These are phyloP conservation scores for Meyerozyma elateridarum DNA, from an alignment of 1,139 yeast species.

Conservation along the genomic window DNA sequence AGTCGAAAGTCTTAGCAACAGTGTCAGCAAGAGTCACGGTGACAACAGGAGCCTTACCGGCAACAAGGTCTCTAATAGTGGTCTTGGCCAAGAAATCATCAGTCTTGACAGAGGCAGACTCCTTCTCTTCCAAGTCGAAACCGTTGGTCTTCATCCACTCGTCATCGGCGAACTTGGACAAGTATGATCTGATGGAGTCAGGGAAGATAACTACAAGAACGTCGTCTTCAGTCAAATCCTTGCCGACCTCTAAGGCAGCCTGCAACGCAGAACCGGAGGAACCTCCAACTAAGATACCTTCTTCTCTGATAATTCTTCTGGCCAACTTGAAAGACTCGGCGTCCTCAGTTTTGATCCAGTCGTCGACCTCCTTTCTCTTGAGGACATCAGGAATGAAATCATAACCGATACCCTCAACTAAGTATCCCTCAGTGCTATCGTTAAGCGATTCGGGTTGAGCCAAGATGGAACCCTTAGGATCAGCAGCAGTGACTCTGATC, in stretches of 20 bases:
- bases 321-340: constrained; percentile 77
- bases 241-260: constrained; percentile 70
- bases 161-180: constrained; percentile 85
- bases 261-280: constrained; percentile 83
- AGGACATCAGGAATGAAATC: constrained; percentile 85
- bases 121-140: constrained; percentile 48
- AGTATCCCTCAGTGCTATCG: constrained; percentile 53
- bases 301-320: constrained; percentile 78
- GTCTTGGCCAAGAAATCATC: constrained; percentile 45
- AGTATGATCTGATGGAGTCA: constrained; percentile 81
- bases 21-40: constrained; percentile 63
- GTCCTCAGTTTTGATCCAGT: constrained; percentile 87
- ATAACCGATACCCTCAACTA: constrained; percentile 91
- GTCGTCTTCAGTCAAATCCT: constrained; percentile 69
- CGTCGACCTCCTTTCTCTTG: constrained; percentile 61
- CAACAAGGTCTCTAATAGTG: constrained; percentile 63
- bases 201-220: constrained; percentile 81
- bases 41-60: constrained; percentile 71
- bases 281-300: constrained; percentile 86
- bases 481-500: constrained; percentile 70
- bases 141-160: constrained; percentile 88
- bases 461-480: constrained; percentile 82
- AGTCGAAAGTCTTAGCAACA: constrained; percentile 62
- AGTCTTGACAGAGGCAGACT: constrained; percentile 42
- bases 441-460: constrained; percentile 79